Base-by-base conservation (phyloP, 306 rosid genomes). In the Glycine latifolia region DNA sequence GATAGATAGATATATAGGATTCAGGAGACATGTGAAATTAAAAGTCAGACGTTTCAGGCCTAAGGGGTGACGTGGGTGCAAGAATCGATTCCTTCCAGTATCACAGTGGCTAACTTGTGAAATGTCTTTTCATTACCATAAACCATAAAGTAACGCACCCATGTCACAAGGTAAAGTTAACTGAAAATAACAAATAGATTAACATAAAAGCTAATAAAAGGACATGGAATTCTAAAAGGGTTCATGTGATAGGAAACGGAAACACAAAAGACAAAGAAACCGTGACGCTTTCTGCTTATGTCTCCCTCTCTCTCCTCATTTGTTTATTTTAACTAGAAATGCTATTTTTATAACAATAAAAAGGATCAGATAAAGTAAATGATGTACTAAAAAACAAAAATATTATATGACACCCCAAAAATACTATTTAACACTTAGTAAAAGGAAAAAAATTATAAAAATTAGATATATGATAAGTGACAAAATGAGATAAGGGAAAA, bases 211-310 rank as follows among this genome's bases (percentile, higher is more conserved):
- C 53, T 69, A 14, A 81, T 5, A 15, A 48, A 48, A 56, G 67
- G 66, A 55, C 70, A 76, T 71, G 43, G 65, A 70, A 55, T 62
- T 68, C 75, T 61, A 44, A 44, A 81, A 73, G 81, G 75, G 33
- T 26, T 53, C 86, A 84, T 84, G 89, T 87, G 86, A 77, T 33
- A 67, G 67, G 47, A 33, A 72, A 77, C n/a, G 15, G 43, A 33
- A 73, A 85, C 73, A 83, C 77, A 67, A 17, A 12, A 71, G 86
- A 84, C 84, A 87, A 84, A 65, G 37, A 71, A 87, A 78, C 84
- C 90, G 87, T 84, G 88, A 81, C 82, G 11, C 77, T 70, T 70
- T 48, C 6, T 70, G 41, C 44, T 48, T 48, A 47, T 70, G 17
- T 5, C 20, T 35, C 11, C 11, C n/a, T 26, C 39, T 77, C 56